Base-by-base conservation (phyloP, 129 eudicot genomes). In the Heracleum sosnowskyi region DNA sequence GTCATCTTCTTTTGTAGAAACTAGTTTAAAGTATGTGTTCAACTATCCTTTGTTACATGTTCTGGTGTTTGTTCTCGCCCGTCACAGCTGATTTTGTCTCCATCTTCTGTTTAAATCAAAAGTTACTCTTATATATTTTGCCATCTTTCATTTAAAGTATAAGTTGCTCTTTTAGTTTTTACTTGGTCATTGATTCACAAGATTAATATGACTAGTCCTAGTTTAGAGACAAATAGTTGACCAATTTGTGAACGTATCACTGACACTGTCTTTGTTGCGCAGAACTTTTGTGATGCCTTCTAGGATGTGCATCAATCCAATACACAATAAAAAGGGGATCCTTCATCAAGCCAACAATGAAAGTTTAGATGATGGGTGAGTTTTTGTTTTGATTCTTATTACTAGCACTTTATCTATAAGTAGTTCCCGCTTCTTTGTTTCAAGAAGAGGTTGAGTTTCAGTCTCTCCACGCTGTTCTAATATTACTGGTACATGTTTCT, bases 231-330 rank as follows among this genome's bases (percentile, higher is more conserved):
- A 35, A 24, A 17, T 24, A 11, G 42, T 53, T 15, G 60, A 28
- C 57, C 34, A 42, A 31, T 16, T 64, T n/a, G 22, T 75, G 77
- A 16, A 78, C 41, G 28, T 69, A 11, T 4, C 71, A n/a, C 26
- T 74, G 28, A 44, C 16, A 24, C 42, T 3, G 9, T 76, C 20
- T 64, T 40, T 74, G 69, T 78, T 26, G 34, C 78, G 86, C 94
- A 95, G 99, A 89, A 95, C 96, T 55, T 95, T 95, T 79, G 99
- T 95, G 82, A 88, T 95, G 99, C 99, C 99, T 86, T 90, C 99
- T 28, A 88, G 96, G 88, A 91, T 95, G 90, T 95, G 99, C 75
- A 88, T 95, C 82, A 95, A 95, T 82, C 99, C 97, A 55, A 86
- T 90, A 57, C 99, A 95, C 79, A 95, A 95, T 82, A 87, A 92